These are phyloP conservation scores for Plasmodium chabaudi DNA, from an alignment of 169 alveolate species.

Conservation along the genomic window DNA sequence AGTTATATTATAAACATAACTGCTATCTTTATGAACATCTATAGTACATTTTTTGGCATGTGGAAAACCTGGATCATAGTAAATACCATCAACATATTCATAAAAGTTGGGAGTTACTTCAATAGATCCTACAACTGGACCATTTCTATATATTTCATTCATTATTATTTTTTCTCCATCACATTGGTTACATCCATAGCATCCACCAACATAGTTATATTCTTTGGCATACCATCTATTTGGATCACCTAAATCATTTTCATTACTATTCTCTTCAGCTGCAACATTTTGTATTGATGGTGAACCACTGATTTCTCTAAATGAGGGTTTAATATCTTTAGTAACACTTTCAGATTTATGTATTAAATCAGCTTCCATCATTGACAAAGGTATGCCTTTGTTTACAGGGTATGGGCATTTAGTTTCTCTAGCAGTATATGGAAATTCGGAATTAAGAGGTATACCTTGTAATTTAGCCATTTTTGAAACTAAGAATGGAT, in stretches of 20 bases:
- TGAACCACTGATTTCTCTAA: background rate
- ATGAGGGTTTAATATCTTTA: background rate
- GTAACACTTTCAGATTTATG: background rate
- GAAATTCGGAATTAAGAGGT: conserved; percentile 79
- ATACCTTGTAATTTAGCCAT: conserved; percentile 89
- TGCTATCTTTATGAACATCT: background rate
- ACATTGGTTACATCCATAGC: conserved; percentile 87
- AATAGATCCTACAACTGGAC: conserved; percentile 90
- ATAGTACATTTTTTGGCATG: conserved; percentile 60
- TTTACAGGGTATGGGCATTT: conserved; percentile 38
- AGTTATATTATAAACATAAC: conserved; percentile 28
- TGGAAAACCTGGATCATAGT: conserved; percentile 40
- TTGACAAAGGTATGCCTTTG: background rate
- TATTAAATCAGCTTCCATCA: background rate
- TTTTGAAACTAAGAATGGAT: conserved; percentile 91
- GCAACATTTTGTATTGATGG: background rate
- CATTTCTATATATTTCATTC: conserved; percentile 87
- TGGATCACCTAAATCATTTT: conserved; percentile 1
- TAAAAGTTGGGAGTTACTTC: conserved; percentile 86
- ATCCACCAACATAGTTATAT: conserved; percentile 90
- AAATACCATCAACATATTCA: conserved; percentile 48
- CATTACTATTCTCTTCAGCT: background rate
- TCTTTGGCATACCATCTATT: conserved; percentile 79
- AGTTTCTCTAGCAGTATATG: conserved; percentile 51
- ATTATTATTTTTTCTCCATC: conserved; percentile 86